Percentiles rank a stretch among this genome's conserved stretches.
These are phyloP conservation scores for Candida pseudoviswanathii DNA, from an alignment of 1,139 yeast genomes.

Conservation along the genomic window DNA sequence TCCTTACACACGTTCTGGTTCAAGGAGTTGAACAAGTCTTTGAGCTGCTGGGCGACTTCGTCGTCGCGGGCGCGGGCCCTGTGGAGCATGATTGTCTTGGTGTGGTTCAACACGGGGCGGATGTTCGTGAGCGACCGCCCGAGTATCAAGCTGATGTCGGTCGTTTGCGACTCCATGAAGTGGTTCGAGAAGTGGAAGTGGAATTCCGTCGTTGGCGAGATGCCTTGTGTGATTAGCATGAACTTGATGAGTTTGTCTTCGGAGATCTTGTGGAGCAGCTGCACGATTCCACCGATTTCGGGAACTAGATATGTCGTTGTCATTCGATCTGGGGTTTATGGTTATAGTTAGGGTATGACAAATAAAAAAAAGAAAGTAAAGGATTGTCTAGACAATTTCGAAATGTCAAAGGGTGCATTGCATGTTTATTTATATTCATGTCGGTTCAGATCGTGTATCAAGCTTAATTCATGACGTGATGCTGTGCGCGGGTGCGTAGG, in stretches of 20 bases:
- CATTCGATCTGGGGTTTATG: neutral
- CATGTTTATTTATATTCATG: no score
- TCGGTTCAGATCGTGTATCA: no score
- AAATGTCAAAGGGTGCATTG: no score
- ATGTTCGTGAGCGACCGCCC: slow-evolving; percentile 15
- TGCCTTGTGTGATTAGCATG: slow-evolving; percentile 12
- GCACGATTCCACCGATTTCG: neutral
- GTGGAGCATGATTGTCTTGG: slow-evolving; percentile 11
- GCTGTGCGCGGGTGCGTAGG: no score
- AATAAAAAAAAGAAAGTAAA: no score
- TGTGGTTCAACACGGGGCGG: slow-evolving; percentile 17
- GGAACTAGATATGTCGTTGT: neutral
- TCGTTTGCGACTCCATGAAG: slow-evolving; percentile 17
- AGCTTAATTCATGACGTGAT: no score
- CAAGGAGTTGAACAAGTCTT: slow-evolving; percentile 20
- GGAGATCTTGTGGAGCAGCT: neutral
- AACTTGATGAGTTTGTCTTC: slow-evolving; percentile 7
- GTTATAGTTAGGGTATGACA: neutral
- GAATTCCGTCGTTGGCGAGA: slow-evolving; percentile 12
- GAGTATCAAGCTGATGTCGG: slow-evolving; percentile 15
- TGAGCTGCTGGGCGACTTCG: slow-evolving; percentile 17
- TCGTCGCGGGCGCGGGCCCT: neutral
- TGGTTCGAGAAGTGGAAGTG: slow-evolving; percentile 18
- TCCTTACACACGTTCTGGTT: slow-evolving; percentile 59
- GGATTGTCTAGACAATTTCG: no score